Conservation (phyloP, 345 rosid genomes). For the Aurinia saxatilis region DNA sequence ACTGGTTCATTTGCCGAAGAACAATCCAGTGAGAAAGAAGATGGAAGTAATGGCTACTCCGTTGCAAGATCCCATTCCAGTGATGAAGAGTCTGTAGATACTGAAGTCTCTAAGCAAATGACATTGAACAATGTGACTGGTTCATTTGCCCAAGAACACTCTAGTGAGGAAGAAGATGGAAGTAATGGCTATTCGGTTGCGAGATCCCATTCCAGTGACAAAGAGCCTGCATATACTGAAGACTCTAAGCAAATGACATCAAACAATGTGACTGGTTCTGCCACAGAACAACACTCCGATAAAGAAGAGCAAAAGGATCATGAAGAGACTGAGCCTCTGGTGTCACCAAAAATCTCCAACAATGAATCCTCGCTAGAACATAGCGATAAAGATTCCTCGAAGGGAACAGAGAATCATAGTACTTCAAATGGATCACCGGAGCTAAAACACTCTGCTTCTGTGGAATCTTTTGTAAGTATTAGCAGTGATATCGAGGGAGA, state of each 20-base stretch:
- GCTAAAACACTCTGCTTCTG: slow-evolving; percentile 36
- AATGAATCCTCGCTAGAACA: slow-evolving; percentile 10
- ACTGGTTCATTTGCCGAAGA: slow-evolving; percentile 3
- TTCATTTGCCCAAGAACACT: slow-evolving; percentile 9
- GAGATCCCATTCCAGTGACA: slow-evolving; percentile 12
- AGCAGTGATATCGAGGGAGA: slow-evolving; percentile 61
- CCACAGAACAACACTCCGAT: slow-evolving; percentile 7
- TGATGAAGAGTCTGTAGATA: slow-evolving; percentile 8
- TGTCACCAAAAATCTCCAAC: slow-evolving; percentile 1
- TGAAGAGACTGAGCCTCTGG: slow-evolving; percentile 5
- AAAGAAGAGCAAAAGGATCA: slow-evolving; percentile 13
- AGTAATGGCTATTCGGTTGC: slow-evolving; percentile 14
- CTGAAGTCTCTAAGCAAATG: slow-evolving; percentile 7
- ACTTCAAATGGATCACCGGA: slow-evolving; percentile 28
- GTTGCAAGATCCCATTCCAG: slow-evolving; percentile 19
- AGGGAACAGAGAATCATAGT: slow-evolving; percentile 25
- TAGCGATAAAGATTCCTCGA: slow-evolving; percentile 8
- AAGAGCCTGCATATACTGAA: slow-evolving; percentile 4
- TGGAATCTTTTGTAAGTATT: slow-evolving; percentile 44
- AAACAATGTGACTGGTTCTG: slow-evolving; percentile 7
- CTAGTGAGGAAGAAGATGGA: slow-evolving; percentile 20
- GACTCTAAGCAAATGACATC: slow-evolving; percentile 16
- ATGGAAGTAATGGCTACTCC: slow-evolving; percentile 5
- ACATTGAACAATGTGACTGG: slow-evolving; percentile 10
- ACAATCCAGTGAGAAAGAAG: slow-evolving; percentile 20